Evolutionary conservation across 306 rosid genomes (phyloP), one percentile per base, ranked within the genome.

Genomic region (Dicorynia guianensis): DNA sequence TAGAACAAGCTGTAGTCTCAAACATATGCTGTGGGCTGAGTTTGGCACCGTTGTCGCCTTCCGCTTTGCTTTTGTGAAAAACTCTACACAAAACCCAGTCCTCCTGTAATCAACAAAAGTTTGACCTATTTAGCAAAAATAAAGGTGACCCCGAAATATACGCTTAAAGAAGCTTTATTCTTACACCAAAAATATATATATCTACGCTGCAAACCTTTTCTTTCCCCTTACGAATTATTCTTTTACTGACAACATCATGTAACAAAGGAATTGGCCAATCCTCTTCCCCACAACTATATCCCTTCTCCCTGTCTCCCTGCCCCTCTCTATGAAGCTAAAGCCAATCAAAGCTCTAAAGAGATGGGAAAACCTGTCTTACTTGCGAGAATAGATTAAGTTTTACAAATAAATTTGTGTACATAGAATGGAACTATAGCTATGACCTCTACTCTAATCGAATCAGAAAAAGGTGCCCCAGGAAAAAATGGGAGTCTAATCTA

Each of bases 71-170:
- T 77, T 96, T 96, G 85, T 92, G 90, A 71, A 95, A 92, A 30
- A 95, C 98, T 78, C 98, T 87, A 65, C 98, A 95, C 72, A 95
- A 79, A 7, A 96, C 99, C 99, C 99, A 96, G 77, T 96, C 99
- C 75, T 96, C 99, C 99, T 96, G 91, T 54, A 63, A 81, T 77
- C 80, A 79, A 62, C 71, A 58, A 71, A 54, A 8, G 40, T 69
- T 46, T 58, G 20, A 67, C 72, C 75, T 59, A 54, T 73, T 85
- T 72, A 71, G 56, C 71, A 54, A 6, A 43, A 46, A 13, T 73
- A 18, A 5, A 58, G 42, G 54, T 76, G 36, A 69, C 76, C 49
- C 12, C 34, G 0, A 34, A 76, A 60, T 39, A 4, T 65, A 0
- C 6, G 25, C 60, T 33, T 63, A 74, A 76, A 65, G 40, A 19